Evolutionary conservation across 768 basidiomycete genomes (phyloP).

Genomic region (Lactifluus piperatus): DNA sequence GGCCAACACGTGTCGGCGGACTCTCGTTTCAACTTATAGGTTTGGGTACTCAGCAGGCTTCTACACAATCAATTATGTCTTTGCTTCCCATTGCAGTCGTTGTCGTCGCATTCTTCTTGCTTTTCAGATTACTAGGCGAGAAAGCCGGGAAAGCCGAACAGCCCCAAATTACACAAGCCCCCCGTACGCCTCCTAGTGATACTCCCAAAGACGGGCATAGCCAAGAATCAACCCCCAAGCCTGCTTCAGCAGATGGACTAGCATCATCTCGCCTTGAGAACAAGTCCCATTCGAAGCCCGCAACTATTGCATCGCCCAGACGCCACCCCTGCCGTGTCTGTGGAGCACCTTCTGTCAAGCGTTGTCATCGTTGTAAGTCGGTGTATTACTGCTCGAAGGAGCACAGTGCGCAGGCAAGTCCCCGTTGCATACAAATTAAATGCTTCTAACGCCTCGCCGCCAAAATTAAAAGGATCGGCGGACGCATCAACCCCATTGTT

Average conservation of each 20-base stretch:
- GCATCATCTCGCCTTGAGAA: conserved; percentile 2
- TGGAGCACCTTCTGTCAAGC: conserved; percentile 9
- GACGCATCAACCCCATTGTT: conserved; percentile 11
- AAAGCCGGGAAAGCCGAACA: not conserved
- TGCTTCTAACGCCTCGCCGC: not conserved
- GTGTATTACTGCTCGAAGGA: conserved; percentile 15
- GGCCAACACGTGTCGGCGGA: conserved; percentile 2
- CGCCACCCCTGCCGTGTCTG: conserved; percentile 15
- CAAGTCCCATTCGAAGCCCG: conserved; percentile 1
- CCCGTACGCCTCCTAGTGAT: not conserved
- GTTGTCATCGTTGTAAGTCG: conserved; percentile 13
- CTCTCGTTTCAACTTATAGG: conserved; percentile 2
- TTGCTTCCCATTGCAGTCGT: conserved; percentile 13
- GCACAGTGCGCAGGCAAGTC: conserved; percentile 6
- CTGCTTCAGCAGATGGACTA: not conserved
- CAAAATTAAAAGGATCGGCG: conserved; percentile 8
- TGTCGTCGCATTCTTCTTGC: conserved; percentile 6
- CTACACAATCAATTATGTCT: conserved; percentile 11
- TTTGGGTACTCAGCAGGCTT: not conserved
- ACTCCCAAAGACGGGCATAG: not conserved
- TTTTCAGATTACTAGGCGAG: conserved; percentile 9
- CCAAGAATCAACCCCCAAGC: not conserved
- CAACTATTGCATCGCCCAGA: not conserved
- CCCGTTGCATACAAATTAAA: not conserved
- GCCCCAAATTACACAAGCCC: not conserved